Base-by-base conservation (phyloP, 2,329 filamentous ascomycete genomes). In the Pseudopithomyces chartarum region DNA sequence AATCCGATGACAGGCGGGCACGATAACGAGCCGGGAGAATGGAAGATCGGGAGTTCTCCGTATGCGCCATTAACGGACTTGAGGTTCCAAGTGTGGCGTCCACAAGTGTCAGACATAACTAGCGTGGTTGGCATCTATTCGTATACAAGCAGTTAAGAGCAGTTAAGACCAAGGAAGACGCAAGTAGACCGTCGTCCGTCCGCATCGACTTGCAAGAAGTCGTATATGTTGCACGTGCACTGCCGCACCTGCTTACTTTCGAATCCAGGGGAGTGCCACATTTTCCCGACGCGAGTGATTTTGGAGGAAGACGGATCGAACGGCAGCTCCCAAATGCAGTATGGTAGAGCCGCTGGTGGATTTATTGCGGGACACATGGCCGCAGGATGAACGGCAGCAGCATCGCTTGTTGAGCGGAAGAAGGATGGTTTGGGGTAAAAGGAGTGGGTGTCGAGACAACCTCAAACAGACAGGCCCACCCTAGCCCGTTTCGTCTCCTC, bases 31-130 rank as follows among this genome's bases (percentile, higher is more conserved):
- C 36, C 47, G 36, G 47, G 7, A 47, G 29, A 29, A 29, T 22
- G 45, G 32, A 5, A 40, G 33, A n/a, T 17, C 45, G 54, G 23
- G 40, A 53, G 51, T 23, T 22, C 52, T 49, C 54, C 29, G 36
- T 13, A 48, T 58, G 54, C 59, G 58, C 60, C 56, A 66, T 87
- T 82, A 60, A 81, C 79, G 40, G 94, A 80, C 68, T 81, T 84
- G 64, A 82, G 77, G 78, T 87, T 90, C 91, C 90, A 94, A 23
- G 80, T 78, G 53, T 80, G 76, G 73, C 85, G 84, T 62, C 53
- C n/a, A 29, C 26, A 29, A 29, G 26, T 29, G 26, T 29, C 26
- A 61, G 57, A 55, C 59, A 59, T 50, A 58, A 51, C 54, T 50
- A 43, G 32, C 54, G 39, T 38, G 51, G 45, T 54, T 38, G 33